phyloP scores from a whole-genome alignment of 176 grass and related monocot genomes.

The Musa itinerans region DNA sequence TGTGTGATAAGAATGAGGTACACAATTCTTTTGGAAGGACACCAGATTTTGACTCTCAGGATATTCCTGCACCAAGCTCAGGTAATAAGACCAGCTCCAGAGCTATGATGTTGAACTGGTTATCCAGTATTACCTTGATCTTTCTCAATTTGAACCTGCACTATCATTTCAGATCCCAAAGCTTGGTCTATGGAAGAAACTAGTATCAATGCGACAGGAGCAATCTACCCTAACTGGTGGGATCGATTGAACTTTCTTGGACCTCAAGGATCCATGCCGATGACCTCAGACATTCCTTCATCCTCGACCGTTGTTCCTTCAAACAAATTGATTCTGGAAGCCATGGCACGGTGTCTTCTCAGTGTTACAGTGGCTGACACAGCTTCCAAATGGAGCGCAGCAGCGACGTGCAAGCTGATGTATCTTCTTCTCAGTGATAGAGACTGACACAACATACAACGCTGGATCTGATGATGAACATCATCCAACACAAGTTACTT shows the following conservation, averaged over 20 bases:
- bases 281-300: constrained; percentile 8
- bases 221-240: constrained; percentile 17
- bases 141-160: neutral
- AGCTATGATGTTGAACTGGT: neutral
- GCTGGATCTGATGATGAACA: constrained; percentile 35
- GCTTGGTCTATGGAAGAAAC: neutral
- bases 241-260: constrained; percentile 47
- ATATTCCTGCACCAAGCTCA: constrained; percentile 25
- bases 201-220: constrained; percentile 13
- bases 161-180: neutral
- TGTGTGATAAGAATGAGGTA: constrained; percentile 21
- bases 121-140: neutral
- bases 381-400: too few relatives aligned
- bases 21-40: constrained; percentile 44
- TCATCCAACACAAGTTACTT: neutral
- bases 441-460: neutral
- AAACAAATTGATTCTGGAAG: constrained; percentile 42
- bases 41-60: constrained; percentile 38
- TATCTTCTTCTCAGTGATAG: too few relatives aligned
- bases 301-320: constrained; percentile 11
- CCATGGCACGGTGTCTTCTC: constrained; percentile 42
- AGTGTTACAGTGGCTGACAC: constrained; percentile 3
- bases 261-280: constrained; percentile 46
- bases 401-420: too few relatives aligned
- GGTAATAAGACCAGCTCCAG: constrained; percentile 33